These are phyloP conservation scores for Aspergillus viridinutans DNA, from an alignment of 2,329 filamentous ascomycete species.

Conservation along the genomic window DNA sequence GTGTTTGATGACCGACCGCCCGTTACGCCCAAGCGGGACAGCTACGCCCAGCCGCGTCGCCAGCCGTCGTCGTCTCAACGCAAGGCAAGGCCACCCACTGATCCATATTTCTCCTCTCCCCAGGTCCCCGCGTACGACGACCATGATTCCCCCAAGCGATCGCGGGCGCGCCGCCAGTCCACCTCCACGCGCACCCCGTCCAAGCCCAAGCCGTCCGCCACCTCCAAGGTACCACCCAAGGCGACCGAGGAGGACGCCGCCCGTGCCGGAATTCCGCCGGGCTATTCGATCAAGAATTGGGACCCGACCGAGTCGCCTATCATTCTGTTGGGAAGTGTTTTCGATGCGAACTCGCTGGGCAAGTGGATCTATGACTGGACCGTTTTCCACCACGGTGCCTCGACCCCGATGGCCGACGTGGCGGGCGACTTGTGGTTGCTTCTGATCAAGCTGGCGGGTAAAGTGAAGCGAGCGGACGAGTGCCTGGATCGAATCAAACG, in stretches of 20 bases:
- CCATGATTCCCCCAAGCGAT: conserved; percentile 43
- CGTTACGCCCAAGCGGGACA: conserved; percentile 20
- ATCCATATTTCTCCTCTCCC: conserved; percentile 50
- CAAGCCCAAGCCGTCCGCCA: conserved; percentile 37
- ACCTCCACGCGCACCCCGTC: conserved; percentile 46
- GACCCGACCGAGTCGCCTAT: conserved; percentile 92
- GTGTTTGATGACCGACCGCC: conserved; percentile 43
- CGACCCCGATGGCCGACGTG: conserved; percentile 80
- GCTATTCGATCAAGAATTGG: conserved; percentile 98
- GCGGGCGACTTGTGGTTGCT: conserved; percentile 94
- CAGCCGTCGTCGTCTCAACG: conserved; percentile 32
- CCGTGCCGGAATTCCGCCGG: conserved; percentile 68
- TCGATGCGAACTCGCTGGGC: conserved; percentile 93
- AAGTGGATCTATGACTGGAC: conserved; percentile 99
- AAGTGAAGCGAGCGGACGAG: conserved; percentile 87
- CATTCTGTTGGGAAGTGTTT: conserved; percentile 88
- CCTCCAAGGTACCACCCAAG: conserved; percentile 40
- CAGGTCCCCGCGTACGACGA: conserved; percentile 57
- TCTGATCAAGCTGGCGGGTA: conserved; percentile 87
- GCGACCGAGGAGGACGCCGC: conserved; percentile 64
- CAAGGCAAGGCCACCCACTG: conserved; percentile 44
- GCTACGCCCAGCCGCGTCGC: conserved; percentile 16
- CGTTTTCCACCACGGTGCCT: conserved; percentile 78
- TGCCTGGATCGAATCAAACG: conserved; percentile 67
- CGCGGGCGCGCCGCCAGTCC: conserved; percentile 52